phyloP scores from a whole-genome alignment of 1,139 yeast species.

The Saccharomycopsis hybrid region DNA sequence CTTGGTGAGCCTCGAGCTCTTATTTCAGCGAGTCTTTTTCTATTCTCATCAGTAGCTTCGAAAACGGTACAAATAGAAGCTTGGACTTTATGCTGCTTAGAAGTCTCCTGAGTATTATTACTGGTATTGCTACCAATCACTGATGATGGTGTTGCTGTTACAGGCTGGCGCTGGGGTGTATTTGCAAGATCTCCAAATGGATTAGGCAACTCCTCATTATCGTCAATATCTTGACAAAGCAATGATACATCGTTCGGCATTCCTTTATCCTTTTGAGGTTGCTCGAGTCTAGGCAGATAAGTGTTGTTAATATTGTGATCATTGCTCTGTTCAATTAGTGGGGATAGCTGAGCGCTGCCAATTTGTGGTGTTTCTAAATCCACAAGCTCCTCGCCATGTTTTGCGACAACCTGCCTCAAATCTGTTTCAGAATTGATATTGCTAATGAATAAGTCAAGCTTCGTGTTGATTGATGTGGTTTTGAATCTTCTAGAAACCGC shows the following conservation, averaged over 20 bases:
- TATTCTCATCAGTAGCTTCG: not conserved
- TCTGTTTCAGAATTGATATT: conserved; percentile 11
- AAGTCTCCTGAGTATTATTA: not conserved
- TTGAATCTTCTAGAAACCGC: conserved; percentile 15
- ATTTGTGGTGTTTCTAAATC: conserved; percentile 1
- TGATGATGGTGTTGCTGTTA: not conserved
- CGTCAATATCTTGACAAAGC: not conserved
- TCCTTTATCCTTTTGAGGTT: not conserved
- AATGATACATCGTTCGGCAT: not conserved
- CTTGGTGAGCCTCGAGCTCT: not conserved
- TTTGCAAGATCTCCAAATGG: not conserved
- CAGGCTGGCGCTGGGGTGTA: too few relatives aligned
- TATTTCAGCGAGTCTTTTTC: too few relatives aligned
- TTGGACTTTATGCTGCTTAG: not conserved
- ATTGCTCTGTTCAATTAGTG: not conserved
- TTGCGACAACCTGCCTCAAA: conserved; percentile 7
- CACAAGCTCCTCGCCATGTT: conserved; percentile 9
- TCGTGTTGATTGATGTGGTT: conserved; percentile 12
- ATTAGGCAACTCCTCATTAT: not conserved
- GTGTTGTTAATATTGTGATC: too few relatives aligned
- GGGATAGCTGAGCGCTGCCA: not conserved
- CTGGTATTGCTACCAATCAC: not conserved
- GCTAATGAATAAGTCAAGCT: conserved; percentile 16
- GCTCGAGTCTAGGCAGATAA: too few relatives aligned
- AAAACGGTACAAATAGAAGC: too few relatives aligned